These are phyloP conservation scores for Gossypium longicalyx DNA, from an alignment of 345 rosid species.

Conservation along the genomic window DNA sequence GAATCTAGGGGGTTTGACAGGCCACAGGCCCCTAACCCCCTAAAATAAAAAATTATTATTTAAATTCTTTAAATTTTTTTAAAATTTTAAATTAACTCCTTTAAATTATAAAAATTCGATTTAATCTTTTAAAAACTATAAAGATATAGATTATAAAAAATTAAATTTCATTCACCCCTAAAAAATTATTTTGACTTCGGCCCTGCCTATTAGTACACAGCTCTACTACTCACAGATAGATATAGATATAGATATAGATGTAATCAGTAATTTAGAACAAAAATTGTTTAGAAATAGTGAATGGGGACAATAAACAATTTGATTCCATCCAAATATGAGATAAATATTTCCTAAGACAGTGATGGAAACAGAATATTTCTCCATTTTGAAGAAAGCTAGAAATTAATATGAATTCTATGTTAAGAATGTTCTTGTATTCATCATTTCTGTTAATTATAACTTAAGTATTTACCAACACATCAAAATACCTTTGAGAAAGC, in stretches of 20 bases:
- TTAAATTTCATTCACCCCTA: too few species aligned
- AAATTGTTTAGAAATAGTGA: background rate
- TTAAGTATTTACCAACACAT: background rate
- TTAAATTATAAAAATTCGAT: too few species aligned
- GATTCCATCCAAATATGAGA: background rate
- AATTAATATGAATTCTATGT: background rate
- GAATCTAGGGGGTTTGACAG: too few species aligned
- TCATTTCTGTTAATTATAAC: background rate
- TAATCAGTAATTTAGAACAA: background rate
- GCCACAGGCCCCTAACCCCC: too few species aligned
- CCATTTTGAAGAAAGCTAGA: background rate
- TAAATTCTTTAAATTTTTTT: too few species aligned
- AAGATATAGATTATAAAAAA: too few species aligned
- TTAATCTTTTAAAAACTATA: too few species aligned
- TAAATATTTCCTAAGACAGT: background rate
- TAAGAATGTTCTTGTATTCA: background rate
- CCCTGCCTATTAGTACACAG: background rate
- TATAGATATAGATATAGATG: background rate
- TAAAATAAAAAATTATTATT: too few species aligned
- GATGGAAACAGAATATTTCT: background rate
- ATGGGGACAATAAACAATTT: background rate
- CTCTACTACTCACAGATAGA: background rate
- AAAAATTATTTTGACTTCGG: too few species aligned
- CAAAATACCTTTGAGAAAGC: constrained; percentile 12
- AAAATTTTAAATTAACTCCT: too few species aligned